These are phyloP conservation scores for Fusarium dimerum DNA, from an alignment of 2,329 filamentous ascomycete genomes.

Conservation along the genomic window DNA sequence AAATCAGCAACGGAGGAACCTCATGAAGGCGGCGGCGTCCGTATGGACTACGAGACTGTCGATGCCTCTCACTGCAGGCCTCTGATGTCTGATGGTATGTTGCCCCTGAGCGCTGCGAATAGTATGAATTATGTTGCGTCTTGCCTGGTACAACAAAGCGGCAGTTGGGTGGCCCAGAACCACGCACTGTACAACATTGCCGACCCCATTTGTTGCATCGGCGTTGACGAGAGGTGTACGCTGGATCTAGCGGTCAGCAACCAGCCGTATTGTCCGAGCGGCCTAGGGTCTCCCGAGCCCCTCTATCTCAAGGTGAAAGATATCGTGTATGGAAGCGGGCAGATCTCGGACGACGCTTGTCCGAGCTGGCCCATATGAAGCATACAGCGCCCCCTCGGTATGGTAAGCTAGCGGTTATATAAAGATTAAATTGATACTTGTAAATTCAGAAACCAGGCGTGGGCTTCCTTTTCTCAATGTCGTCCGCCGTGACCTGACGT, in stretches of 20 bases:
- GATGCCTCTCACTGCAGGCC: constrained; percentile 48
- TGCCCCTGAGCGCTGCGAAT: constrained; percentile 57
- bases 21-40: constrained; percentile 49
- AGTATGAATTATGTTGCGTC: constrained; percentile 55
- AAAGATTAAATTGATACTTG: no score
- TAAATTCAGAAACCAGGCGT: no score
- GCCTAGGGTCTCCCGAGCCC: constrained; percentile 37
- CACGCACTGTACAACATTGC: constrained; percentile 55
- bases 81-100: constrained; percentile 51
- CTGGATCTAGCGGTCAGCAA: constrained; percentile 50
- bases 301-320: constrained; percentile 47
- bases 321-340: constrained; percentile 52
- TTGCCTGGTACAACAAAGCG: constrained; percentile 45
- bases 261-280: constrained; percentile 52
- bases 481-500: no score
- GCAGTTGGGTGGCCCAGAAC: constrained; percentile 55
- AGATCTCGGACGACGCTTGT: no score
- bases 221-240: constrained; percentile 52
- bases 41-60: constrained; percentile 53
- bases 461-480: no score
- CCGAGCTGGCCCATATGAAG: no score
- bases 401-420: no score
- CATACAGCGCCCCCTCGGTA: no score
- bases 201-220: constrained; percentile 51
- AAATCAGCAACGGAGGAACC: constrained; percentile 48